phyloP scores from a whole-genome alignment of 352 stramenopile genomes.

The Halophytophthora polymorphica region DNA sequence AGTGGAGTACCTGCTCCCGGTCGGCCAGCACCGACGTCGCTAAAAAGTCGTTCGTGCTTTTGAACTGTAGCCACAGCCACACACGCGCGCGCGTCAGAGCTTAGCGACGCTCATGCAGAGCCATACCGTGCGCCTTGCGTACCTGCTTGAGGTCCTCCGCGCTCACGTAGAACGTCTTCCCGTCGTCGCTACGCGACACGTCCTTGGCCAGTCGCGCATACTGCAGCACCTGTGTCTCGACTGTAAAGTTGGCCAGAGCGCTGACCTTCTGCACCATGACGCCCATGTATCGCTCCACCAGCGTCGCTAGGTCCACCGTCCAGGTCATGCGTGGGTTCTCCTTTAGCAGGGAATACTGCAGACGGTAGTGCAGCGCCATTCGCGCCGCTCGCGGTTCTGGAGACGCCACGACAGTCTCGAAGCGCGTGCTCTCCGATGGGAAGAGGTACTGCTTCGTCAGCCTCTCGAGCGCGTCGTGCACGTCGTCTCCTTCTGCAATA shows the following conservation, averaged over 20 bases:
- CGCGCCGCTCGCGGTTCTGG: slow-evolving; percentile 30
- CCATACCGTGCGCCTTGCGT: slow-evolving; percentile 6
- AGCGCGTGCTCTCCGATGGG: slow-evolving; percentile 2
- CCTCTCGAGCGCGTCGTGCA: slow-evolving; percentile 33
- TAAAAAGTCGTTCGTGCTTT: slow-evolving; percentile 73
- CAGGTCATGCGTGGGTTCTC: slow-evolving; percentile 38
- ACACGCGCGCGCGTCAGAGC: not conserved
- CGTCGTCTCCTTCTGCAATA: slow-evolving; percentile 16
- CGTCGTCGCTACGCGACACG: slow-evolving; percentile 30
- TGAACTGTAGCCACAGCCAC: slow-evolving; percentile 44
- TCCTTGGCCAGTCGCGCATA: slow-evolving; percentile 65
- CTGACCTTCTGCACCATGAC: slow-evolving; percentile 50
- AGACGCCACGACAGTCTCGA: not conserved
- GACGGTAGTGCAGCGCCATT: slow-evolving; percentile 53
- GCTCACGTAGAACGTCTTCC: slow-evolving; percentile 37
- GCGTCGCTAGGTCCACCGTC: slow-evolving; percentile 38
- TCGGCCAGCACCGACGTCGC: slow-evolving; percentile 62
- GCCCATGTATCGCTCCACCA: slow-evolving; percentile 41
- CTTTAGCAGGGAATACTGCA: slow-evolving; percentile 70
- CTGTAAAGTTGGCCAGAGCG: slow-evolving; percentile 57
- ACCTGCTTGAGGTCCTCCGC: slow-evolving; percentile 72
- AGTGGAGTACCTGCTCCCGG: slow-evolving; percentile 72
- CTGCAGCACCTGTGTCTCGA: slow-evolving; percentile 68
- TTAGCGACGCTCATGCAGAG: not conserved
- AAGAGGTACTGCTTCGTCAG: slow-evolving; percentile 45